A percentile compares a stretch with the other conserved stretches of the same genome.
phyloP scores from a whole-genome alignment of 2,329 filamentous ascomycete species.

The Acrodontium crateriforme region DNA sequence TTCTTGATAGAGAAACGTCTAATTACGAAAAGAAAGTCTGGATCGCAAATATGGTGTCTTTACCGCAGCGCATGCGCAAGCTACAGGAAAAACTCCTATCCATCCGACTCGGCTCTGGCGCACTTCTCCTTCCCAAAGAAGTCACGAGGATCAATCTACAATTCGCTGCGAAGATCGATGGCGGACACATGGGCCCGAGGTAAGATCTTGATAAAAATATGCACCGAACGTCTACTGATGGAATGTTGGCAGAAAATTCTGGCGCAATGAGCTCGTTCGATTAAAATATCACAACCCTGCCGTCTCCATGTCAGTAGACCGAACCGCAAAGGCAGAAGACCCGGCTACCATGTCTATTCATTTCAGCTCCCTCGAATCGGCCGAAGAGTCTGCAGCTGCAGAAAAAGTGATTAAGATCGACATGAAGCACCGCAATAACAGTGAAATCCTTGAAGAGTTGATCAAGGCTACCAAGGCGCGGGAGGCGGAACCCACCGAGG shows the following conservation, averaged over 20 bases:
- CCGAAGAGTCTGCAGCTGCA: constrained; percentile 17
- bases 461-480: constrained; percentile 48
- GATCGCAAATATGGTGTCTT: constrained; percentile 40
- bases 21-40: too few species aligned
- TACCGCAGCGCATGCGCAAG: constrained; percentile 59
- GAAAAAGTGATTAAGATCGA: constrained; percentile 30
- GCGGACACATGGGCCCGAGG: constrained; percentile 62
- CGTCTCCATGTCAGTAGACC: constrained; percentile 69
- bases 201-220: constrained; percentile 23
- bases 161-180: constrained; percentile 47
- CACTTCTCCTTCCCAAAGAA: constrained; percentile 63
- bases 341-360: constrained; percentile 53
- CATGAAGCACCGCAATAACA: constrained; percentile 49
- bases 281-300: constrained; percentile 91
- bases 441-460: constrained; percentile 50
- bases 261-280: constrained; percentile 65
- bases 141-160: constrained; percentile 63
- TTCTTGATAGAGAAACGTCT: too few species aligned
- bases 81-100: constrained; percentile 59
- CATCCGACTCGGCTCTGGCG: constrained; percentile 69
- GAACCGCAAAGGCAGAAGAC: constrained; percentile 41
- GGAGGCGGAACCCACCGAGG: constrained; percentile 40
- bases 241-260: constrained; percentile 60
- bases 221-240: constrained; percentile 15
- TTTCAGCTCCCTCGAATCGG: constrained; percentile 28